These are phyloP conservation scores for Fusarium sp. DNA, from an alignment of 2,329 filamentous ascomycete genomes.

Conservation along the genomic window DNA sequence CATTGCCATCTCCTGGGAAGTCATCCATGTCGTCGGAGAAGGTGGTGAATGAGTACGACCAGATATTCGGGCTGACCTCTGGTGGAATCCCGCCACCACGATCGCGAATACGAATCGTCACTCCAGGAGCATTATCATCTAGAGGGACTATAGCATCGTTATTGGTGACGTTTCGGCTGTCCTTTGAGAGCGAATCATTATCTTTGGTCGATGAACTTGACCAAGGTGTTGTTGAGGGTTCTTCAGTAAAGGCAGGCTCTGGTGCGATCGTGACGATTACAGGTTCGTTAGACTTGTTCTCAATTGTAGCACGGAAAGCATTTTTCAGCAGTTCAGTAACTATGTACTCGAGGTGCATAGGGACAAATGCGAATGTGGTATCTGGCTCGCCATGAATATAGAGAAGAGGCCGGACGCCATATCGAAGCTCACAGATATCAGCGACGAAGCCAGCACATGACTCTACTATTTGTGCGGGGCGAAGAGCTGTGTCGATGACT, in stretches of 20 bases:
- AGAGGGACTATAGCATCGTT: slow-evolving; percentile 64
- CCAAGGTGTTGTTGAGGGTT: slow-evolving; percentile 29
- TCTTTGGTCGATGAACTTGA: slow-evolving; percentile 41
- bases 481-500: slow-evolving; percentile 91
- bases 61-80: slow-evolving; percentile 85
- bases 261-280: slow-evolving; percentile 93
- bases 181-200: slow-evolving; percentile 9
- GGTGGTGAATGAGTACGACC: slow-evolving; percentile 97
- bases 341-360: slow-evolving; percentile 97
- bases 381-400: slow-evolving; percentile 85
- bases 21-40: slow-evolving; percentile 72
- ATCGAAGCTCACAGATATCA: slow-evolving; percentile 96
- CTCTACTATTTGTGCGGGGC: slow-evolving; percentile 82
- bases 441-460: slow-evolving; percentile 90
- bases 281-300: slow-evolving; percentile 82
- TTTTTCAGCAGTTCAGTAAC: slow-evolving; percentile 97
- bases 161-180: slow-evolving; percentile 53
- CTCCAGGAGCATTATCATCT: slow-evolving; percentile 77
- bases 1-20: slow-evolving; percentile 52
- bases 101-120: slow-evolving; percentile 95
- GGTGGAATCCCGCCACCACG: slow-evolving; percentile 93
- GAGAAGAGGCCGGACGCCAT: slow-evolving; percentile 85
- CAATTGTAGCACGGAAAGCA: slow-evolving; percentile 91
- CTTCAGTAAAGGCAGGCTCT: slow-evolving; percentile 58
- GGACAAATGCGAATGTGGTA: slow-evolving; percentile 92